A percentile compares a stretch with the other conserved stretches of the same genome.
phyloP scores from a whole-genome alignment of 371 early-diverging fungal genomes.

The Dichotomocladium elegans region DNA sequence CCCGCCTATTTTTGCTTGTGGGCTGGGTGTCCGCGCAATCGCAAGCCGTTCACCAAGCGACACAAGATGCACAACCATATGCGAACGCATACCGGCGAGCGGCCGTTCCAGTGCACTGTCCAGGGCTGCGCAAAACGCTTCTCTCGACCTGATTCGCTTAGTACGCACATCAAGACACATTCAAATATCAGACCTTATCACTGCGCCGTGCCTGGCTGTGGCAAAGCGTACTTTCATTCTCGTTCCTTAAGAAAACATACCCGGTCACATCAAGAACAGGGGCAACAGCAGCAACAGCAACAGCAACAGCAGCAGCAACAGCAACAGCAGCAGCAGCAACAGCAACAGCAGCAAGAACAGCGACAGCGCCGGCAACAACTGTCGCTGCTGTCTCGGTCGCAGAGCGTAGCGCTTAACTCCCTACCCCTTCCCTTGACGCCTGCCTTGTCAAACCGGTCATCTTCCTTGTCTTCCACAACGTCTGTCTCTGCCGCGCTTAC shows the following conservation, averaged over 20 bases:
- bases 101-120: constrained; percentile 55
- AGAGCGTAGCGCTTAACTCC: no score
- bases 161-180: constrained; percentile 87
- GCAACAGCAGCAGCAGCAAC: background rate
- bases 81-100: constrained; percentile 85
- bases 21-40: constrained; percentile 73
- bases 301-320: background rate
- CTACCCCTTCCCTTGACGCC: no score
- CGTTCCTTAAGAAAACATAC: constrained; percentile 21
- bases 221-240: constrained; percentile 23
- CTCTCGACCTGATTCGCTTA: constrained; percentile 84
- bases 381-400: no score
- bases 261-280: constrained; percentile 12
- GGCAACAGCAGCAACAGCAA: background rate
- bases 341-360: background rate
- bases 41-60: constrained; percentile 81
- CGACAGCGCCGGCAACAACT: no score
- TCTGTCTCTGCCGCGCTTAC: no score
- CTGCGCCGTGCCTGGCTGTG: constrained; percentile 12
- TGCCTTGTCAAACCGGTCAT: no score
- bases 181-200: constrained; percentile 64
- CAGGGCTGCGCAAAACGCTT: constrained; percentile 77
- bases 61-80: constrained; percentile 90
- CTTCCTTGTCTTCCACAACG: no score
- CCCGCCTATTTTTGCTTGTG: constrained; percentile 79